Conservation (phyloP, 306 rosid species). For the Quercus mongolica region DNA sequence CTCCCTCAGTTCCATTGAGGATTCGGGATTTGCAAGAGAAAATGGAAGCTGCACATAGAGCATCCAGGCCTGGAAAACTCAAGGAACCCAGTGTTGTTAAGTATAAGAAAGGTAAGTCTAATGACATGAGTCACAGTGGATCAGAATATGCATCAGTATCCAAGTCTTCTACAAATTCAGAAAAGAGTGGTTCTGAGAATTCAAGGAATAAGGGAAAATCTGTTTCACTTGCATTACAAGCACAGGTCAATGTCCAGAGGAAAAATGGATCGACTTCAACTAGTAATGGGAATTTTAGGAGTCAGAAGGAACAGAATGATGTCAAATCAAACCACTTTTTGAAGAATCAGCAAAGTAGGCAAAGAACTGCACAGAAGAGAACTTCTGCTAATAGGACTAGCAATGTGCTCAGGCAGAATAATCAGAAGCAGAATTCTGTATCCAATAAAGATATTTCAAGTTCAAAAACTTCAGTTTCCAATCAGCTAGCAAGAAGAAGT, state of each 20-base stretch:
- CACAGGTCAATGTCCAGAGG: conserved; percentile 45
- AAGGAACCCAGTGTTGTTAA: conserved; percentile 22
- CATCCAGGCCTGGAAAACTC: conserved; percentile 38
- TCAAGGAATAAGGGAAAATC: conserved; percentile 52
- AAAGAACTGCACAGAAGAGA: conserved; percentile 48
- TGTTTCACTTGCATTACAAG: conserved; percentile 39
- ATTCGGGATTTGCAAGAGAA: conserved; percentile 75
- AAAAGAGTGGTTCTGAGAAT: conserved; percentile 29
- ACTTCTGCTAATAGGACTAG: conserved; percentile 30
- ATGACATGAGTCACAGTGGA: conserved; percentile 33
- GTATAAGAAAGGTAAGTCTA: conserved; percentile 32
- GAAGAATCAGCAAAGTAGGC: conserved; percentile 40
- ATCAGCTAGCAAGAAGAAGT: conserved; percentile 36
- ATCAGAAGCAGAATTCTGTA: conserved; percentile 75
- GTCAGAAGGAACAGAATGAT: conserved; percentile 46
- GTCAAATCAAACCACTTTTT: conserved; percentile 44
- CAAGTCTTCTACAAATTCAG: conserved; percentile 42
- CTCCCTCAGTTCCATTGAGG: conserved; percentile 74
- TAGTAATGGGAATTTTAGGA: conserved; percentile 37
- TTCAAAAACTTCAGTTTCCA: conserved; percentile 40
- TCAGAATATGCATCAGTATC: conserved; percentile 38
- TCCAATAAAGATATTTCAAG: conserved; percentile 39
- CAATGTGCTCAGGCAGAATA: conserved; percentile 60
- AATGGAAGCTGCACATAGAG: conserved; percentile 61
- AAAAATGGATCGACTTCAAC: conserved; percentile 37